Base-by-base conservation (phyloP, 78 protist species). In the Andalucia godoyi region DNA sequence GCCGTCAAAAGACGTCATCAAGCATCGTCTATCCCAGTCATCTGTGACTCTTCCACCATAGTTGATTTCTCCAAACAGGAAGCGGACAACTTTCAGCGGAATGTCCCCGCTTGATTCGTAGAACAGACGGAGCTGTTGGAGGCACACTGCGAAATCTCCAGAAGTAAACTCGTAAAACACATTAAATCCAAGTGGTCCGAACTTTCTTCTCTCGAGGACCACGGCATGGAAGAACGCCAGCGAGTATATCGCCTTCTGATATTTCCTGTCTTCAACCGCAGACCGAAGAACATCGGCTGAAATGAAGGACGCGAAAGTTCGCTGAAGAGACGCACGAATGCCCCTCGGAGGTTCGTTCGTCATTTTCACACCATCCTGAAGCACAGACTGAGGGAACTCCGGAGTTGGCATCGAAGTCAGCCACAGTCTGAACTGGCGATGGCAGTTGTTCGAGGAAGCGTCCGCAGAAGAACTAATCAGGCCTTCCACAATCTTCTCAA, bases 11-110 rank as follows among this genome's bases (percentile, higher is more conserved):
- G 84, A 38, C 8, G 77, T 76, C 53, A 51, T 58, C 57, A 83
- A 33, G n/a, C 72, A n/a, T 8, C 91, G 55, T 6, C 90, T 75
- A 65, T 92, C 97, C 74, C 70, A 57, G 66, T 79, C 89, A 66
- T 92, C 97, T 12, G 97, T 89, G 41, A 92, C 88, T 12, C 93
- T 53, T 2, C 97, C 97, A 5, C 97, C 97, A 66, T 89, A 92
- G 70, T 84, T 84, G 77, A 84, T 80, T 17, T 89, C 69, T 15
- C 90, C 95, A 0, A 76, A 57, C 34, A 79, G 72, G 51, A 60
- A 68, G 46, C 2, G 2, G 30, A 89, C 68, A 39, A 81, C 85
- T 32, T 70, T 53, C 80, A 52, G 84, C 40, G 95, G 95, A 12
- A 81, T 45, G 25, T 69, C 60, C 10, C 66, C 86, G 52, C 78